phyloP scores from a whole-genome alignment of 345 rosid genomes.

The Euphorbia peplus region DNA sequence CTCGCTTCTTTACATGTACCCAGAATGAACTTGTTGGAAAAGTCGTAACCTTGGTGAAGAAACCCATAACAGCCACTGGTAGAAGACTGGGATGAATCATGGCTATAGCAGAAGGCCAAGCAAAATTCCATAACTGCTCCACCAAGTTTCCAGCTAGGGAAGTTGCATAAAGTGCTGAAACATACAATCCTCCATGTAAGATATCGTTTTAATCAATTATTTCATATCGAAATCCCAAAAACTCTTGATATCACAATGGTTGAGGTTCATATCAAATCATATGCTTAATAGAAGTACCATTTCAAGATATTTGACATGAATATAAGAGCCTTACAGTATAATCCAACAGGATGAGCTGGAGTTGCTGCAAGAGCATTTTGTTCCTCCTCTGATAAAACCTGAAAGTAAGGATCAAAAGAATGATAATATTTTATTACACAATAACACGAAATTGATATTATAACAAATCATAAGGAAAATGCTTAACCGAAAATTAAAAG shows the following conservation, averaged over 20 bases:
- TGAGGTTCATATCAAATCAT: background rate
- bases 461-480: background rate
- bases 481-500: background rate
- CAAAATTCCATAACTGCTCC: slow-evolving; percentile 91
- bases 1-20: background rate
- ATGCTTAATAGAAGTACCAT: too few species aligned
- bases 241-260: background rate
- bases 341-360: slow-evolving; percentile 85
- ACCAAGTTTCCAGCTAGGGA: slow-evolving; percentile 79
- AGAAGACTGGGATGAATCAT: slow-evolving; percentile 89
- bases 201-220: background rate
- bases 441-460: background rate
- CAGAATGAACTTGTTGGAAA: background rate
- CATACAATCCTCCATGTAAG: slow-evolving; percentile 17
- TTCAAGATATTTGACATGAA: background rate
- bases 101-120: slow-evolving; percentile 96
- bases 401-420: slow-evolving; percentile 15
- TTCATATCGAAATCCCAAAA: background rate
- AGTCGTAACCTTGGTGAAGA: slow-evolving; percentile 59
- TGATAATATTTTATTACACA: background rate
- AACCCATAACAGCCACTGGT: slow-evolving; percentile 91
- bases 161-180: slow-evolving; percentile 70
- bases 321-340: slow-evolving; percentile 54
- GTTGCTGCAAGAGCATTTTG: slow-evolving; percentile 87
- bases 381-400: slow-evolving; percentile 90